Conservation (phyloP, 2,329 filamentous ascomycete genomes). For the Colletotrichum sidae region DNA sequence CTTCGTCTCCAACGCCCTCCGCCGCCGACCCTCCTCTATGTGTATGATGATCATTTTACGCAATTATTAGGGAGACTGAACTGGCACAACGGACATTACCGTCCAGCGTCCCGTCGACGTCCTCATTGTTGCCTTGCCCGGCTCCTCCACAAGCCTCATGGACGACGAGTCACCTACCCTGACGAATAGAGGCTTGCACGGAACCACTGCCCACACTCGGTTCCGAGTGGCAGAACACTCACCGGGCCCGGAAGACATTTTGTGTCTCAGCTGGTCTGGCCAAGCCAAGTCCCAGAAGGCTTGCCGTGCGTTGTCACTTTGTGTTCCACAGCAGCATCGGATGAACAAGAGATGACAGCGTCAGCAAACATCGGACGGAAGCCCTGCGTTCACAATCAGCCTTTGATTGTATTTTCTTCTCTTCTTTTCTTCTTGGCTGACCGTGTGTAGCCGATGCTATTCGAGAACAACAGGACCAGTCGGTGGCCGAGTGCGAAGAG, state of each 20-base stretch:
- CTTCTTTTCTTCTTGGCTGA: no score
- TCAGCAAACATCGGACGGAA: conserved; percentile 24
- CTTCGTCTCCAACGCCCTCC: conserved; percentile 1
- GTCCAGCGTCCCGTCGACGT: not conserved
- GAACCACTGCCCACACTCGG: not conserved
- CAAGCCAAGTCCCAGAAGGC: not conserved
- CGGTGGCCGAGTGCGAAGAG: conserved; percentile 15
- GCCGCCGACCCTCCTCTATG: conserved; percentile 13
- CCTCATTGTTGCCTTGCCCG: not conserved
- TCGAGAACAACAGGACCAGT: conserved; percentile 12
- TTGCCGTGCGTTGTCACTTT: conserved; percentile 4
- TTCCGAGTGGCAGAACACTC: conserved; percentile 12
- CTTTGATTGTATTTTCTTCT: no score
- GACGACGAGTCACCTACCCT: conserved; percentile 29
- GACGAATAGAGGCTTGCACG: not conserved
- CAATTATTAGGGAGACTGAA: conserved; percentile 16
- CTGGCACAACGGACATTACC: conserved; percentile 16
- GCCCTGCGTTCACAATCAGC: conserved; percentile 13
- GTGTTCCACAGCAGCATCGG: conserved; percentile 23
- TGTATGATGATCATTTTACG: not conserved
- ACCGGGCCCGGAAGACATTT: not conserved
- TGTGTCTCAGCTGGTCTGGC: conserved; percentile 19
- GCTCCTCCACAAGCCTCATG: conserved; percentile 13
- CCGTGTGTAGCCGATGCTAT: conserved; percentile 14
- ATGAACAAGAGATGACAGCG: conserved; percentile 28